A percentile compares a stretch with the other conserved stretches of the same genome.
These are phyloP conservation scores for Rhizopogon sp. DNA, from an alignment of 768 basidiomycete genomes.

Conservation along the genomic window DNA sequence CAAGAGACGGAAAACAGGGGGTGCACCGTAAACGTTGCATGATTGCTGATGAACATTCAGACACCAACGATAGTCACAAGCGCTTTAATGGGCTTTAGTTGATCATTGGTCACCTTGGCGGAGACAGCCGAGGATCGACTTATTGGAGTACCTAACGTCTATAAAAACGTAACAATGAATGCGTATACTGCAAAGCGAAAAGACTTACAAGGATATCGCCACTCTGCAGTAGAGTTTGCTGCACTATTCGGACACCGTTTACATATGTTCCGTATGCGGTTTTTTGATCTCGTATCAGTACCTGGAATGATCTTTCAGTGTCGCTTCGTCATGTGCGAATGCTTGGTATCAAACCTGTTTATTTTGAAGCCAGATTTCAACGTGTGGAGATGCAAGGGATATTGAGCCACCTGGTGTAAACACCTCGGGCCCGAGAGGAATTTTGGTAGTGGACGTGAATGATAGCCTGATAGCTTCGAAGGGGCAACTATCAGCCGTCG, in stretches of 20 bases:
- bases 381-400: conserved; percentile 38
- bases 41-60: conserved; percentile 6
- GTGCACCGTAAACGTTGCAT: background rate
- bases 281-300: conserved; percentile 42
- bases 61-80: conserved; percentile 32
- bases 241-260: conserved; percentile 37
- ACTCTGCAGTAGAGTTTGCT: conserved; percentile 31
- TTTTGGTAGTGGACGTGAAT: conserved; percentile 23
- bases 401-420: conserved; percentile 27
- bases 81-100: conserved; percentile 42
- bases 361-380: conserved; percentile 41
- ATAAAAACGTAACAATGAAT: conserved; percentile 8
- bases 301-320: conserved; percentile 23
- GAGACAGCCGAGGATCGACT: conserved; percentile 35
- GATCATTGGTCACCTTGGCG: conserved; percentile 34
- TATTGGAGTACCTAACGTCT: conserved; percentile 39
- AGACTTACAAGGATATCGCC: conserved; percentile 42
- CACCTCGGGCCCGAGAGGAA: conserved; percentile 30
- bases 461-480: conserved; percentile 32
- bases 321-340: background rate
- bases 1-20: no score
- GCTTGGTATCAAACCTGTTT: conserved; percentile 30
- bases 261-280: conserved; percentile 45
- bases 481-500: conserved; percentile 32
- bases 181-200: background rate